Conservation (phyloP, 2,329 filamentous ascomycete genomes). For the Pestalotiopsis sp. region DNA sequence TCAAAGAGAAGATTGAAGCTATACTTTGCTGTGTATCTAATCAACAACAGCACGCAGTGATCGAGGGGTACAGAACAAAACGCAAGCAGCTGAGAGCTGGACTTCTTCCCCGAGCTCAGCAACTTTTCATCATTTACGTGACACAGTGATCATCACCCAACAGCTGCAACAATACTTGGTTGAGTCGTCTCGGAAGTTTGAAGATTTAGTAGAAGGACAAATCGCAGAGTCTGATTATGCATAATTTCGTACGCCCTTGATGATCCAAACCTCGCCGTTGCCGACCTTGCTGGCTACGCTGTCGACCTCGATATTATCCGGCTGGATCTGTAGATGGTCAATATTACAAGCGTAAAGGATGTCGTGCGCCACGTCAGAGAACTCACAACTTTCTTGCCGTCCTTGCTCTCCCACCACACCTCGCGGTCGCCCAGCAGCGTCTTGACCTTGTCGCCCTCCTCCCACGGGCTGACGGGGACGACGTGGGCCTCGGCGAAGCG, state of each 20-base stretch:
- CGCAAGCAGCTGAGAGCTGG: too few species aligned
- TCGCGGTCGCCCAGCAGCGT: constrained; percentile 65
- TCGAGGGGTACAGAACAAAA: too few species aligned
- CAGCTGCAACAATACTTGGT: neutral
- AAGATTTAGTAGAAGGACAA: neutral
- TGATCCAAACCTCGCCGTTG: constrained; percentile 89
- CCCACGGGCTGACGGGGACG: constrained; percentile 76
- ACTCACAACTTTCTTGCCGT: constrained; percentile 69
- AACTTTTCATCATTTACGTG: too few species aligned
- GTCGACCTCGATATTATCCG: constrained; percentile 77
- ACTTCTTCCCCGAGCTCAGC: too few species aligned
- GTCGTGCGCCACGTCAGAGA: constrained; percentile 6
- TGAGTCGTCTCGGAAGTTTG: neutral
- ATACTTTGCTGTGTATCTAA: too few species aligned
- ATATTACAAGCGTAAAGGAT: constrained; percentile 1
- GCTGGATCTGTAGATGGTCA: constrained; percentile 65
- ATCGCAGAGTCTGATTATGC: constrained; percentile 20
- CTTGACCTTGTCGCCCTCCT: constrained; percentile 64
- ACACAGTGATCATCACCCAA: too few species aligned
- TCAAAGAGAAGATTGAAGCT: too few species aligned
- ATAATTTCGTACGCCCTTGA: constrained; percentile 56
- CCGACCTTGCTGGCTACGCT: constrained; percentile 74
- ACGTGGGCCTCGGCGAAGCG: constrained; percentile 88
- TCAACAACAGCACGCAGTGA: too few species aligned
- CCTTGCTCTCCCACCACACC: constrained; percentile 80